Evolutionary conservation across 306 rosid species (phyloP).

Genomic region (Luffa acutangula): DNA sequence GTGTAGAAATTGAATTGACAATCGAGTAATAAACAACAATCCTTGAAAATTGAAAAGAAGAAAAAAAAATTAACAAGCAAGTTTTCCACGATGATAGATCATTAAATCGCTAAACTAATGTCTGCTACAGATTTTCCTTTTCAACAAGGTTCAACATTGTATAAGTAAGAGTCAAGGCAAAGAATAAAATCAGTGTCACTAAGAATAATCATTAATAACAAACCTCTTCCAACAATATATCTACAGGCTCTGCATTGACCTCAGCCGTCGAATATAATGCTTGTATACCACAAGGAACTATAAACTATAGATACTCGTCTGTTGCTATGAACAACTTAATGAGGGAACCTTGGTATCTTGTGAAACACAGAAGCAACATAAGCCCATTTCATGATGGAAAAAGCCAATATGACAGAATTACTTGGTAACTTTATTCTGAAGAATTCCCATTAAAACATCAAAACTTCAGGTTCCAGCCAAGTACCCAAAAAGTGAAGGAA

Average conservation of each 20-base stretch:
- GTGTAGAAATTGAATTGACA: no score
- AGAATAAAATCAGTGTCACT: neutral
- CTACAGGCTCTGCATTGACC: neutral
- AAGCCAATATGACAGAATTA: neutral
- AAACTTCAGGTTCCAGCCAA: neutral
- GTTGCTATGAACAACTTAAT: neutral
- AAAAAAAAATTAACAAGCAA: no score
- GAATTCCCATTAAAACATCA: neutral
- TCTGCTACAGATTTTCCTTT: neutral
- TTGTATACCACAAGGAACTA: neutral
- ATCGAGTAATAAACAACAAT: no score
- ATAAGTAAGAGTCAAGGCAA: neutral
- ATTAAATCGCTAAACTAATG: neutral
- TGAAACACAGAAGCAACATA: neutral
- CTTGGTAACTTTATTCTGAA: neutral
- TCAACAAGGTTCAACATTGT: no score
- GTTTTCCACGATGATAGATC: neutral
- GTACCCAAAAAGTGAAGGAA: neutral
- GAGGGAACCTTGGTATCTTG: neutral
- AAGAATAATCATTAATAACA: neutral
- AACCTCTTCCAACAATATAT: neutral
- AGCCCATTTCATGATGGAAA: neutral
- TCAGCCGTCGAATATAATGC: neutral
- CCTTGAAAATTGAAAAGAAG: no score
- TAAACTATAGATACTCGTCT: neutral